Base-by-base conservation (phyloP, 257 asterid species). In the Leonotis leonurus region DNA sequence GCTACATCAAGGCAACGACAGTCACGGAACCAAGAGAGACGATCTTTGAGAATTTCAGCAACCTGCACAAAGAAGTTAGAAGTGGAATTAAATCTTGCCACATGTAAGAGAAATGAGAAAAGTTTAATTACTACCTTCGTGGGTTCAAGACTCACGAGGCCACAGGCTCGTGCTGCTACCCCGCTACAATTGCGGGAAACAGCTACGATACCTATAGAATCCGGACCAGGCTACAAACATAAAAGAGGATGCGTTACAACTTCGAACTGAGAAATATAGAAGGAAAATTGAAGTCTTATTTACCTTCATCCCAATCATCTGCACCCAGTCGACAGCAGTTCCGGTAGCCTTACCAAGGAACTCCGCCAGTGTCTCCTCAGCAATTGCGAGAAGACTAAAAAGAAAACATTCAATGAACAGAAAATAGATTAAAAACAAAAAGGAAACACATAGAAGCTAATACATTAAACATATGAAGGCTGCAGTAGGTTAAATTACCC, bases 261-360 rank as follows among this genome's bases (percentile, higher is more conserved):
- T n/a, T n/a, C n/a, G n/a, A 22, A 10, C n/a, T 5, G 25, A 16
- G 8, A 3, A 46, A 5, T 12, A 30, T 9, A 18, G 2, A 41
- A 33, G 24, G 36, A 14, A 39, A 70, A 45, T 25, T 7, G 5
- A 41, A 18, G 60, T 21, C 2, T 12, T 3, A n/a, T 8, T 36
- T 44, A 89, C 99, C 99, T 93, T 93, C 99, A 93, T 89, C 94
- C 99, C 97, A 83, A 89, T 87, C 96, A 93, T 79, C 86, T 87
- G 96, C 57, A 89, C 99, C 99, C 99, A 93, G 82, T 93, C 85
- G 82, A 89, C 97, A 87, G 97, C 96, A 80, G 97, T 93, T 83
- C 99, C 97, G 49, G 99, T 93, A 74, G 99, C 99, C 94, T 93
- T 93, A 9, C 90, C 87, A 69, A 89, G 99, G 88, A 93, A 93